Conservation (phyloP, 1,139 yeast genomes). For the Taphrina pruni region DNA sequence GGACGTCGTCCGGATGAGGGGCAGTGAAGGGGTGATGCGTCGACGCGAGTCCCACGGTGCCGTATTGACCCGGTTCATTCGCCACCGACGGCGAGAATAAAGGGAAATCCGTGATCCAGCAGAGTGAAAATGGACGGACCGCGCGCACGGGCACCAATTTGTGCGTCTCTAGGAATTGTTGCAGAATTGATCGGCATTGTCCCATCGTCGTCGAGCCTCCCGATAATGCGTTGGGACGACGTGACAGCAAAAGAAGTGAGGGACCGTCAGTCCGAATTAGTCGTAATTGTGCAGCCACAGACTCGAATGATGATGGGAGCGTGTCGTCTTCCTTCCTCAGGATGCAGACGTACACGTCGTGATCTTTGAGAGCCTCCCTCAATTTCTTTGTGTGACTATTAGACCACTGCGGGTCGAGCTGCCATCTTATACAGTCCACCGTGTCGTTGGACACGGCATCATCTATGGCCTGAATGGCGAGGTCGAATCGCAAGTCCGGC, state of each 20-base stretch:
- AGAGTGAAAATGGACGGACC: slow-evolving; percentile 47
- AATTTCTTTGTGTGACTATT: slow-evolving; percentile 48
- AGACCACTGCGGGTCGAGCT: background rate
- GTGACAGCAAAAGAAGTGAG: slow-evolving; percentile 67
- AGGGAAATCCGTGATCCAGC: slow-evolving; percentile 91
- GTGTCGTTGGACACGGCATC: background rate
- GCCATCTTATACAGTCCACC: slow-evolving; percentile 50
- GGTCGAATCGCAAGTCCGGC: slow-evolving; percentile 76
- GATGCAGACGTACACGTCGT: slow-evolving; percentile 58
- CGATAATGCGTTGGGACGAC: slow-evolving; percentile 68
- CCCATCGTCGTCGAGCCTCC: slow-evolving; percentile 98
- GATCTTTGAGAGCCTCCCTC: slow-evolving; percentile 44
- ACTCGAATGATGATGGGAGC: slow-evolving; percentile 2
- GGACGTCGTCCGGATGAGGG: slow-evolving; percentile 55
- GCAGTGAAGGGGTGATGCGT: slow-evolving; percentile 98
- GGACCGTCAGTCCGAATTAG: background rate
- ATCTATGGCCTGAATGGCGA: slow-evolving; percentile 57
- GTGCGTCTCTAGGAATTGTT: slow-evolving; percentile 58
- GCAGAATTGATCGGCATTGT: slow-evolving; percentile 74
- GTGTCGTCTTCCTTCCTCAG: slow-evolving; percentile 37
- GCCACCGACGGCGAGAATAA: slow-evolving; percentile 68
- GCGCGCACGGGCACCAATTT: slow-evolving; percentile 40
- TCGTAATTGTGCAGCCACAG: background rate
- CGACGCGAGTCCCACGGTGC: slow-evolving; percentile 58
- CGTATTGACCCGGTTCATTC: slow-evolving; percentile 52